Conservation (phyloP, 2,329 filamentous ascomycete species). For the Alternaria panax region DNA sequence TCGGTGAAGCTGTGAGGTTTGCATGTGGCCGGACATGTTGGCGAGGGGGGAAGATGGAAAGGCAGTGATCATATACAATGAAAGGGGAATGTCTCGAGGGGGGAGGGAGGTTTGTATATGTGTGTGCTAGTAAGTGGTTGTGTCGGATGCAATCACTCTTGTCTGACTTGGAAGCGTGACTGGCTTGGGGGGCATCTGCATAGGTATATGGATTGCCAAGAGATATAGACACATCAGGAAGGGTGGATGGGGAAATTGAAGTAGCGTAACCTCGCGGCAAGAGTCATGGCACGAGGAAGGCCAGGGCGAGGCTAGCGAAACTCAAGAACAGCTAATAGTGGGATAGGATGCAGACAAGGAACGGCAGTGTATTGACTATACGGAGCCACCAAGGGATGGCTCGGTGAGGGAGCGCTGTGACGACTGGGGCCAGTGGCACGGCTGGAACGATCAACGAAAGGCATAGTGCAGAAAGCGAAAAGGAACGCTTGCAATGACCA, state of each 20-base stretch:
- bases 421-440: slow-evolving; percentile 49
- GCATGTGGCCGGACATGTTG: slow-evolving; percentile 39
- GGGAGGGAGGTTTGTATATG: slow-evolving; percentile 13
- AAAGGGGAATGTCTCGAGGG: slow-evolving; percentile 17
- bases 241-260: slow-evolving; percentile 42
- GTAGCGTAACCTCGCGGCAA: slow-evolving; percentile 38
- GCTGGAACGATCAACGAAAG: slow-evolving; percentile 49
- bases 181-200: slow-evolving; percentile 35
- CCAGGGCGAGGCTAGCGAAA: slow-evolving; percentile 43
- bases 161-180: slow-evolving; percentile 26
- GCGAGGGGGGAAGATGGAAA: slow-evolving; percentile 23
- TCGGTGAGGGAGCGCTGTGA: slow-evolving; percentile 48
- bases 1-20: slow-evolving; percentile 37
- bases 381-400: slow-evolving; percentile 44
- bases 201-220: slow-evolving; percentile 51
- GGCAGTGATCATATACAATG: slow-evolving; percentile 16
- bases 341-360: slow-evolving; percentile 45
- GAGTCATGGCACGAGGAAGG: slow-evolving; percentile 42
- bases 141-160: slow-evolving; percentile 28
- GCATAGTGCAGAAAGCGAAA: slow-evolving; percentile 41
- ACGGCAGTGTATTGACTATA: slow-evolving; percentile 43
- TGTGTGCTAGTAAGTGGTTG: slow-evolving; percentile 20
- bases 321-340: slow-evolving; percentile 39
- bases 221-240: slow-evolving; percentile 46
- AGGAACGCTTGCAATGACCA: slow-evolving; percentile 43